Evolutionary conservation across 108 stramenopile species (phyloP), one percentile per base, ranked within the genome.

Genomic region (Chaetoceros muelleri): DNA sequence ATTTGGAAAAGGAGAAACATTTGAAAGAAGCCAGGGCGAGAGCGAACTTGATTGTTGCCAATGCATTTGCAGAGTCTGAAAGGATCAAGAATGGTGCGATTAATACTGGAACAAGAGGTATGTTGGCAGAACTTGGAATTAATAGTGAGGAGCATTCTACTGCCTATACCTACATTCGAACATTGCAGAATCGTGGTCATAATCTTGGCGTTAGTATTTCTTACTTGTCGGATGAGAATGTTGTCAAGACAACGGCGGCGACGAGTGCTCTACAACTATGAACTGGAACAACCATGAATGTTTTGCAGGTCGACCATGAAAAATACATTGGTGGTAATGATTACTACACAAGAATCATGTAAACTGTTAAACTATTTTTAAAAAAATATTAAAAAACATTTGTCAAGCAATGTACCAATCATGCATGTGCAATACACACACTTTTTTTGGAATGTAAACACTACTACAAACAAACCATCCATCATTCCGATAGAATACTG

Each of bases 121-220:
- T 78, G 28, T 50, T 71, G 2, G 46, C 24, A n/a, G 61, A 53
- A 1, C 49, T 53, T 19, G 72, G 61, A 13, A 73, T 78, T 50
- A 24, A 20, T 21, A 55, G 48, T 1, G 64, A 78, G 44, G 72
- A 78, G 10, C 72, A 78, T 31, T 63, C 51, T 30, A 67, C 66
- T 2, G 66, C 72, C 2, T 71, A 61, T 46, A 71, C 68, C 0
- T 78, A 78, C 58, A 71, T 78, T 31, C 58, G 55, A 21, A 78
- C 70, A 49, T 30, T 76, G 51, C 26, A 30, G 18, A 60, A 72
- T 25, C 66, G 75, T 8, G 29, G 22, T 8, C n/a, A n/a, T n/a
- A 22, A 60, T 20, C 13, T 72, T 16, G 49, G 61, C 18, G 22
- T 76, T 24, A 62, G 40, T 49, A 64, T 76, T 2, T 64, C 62